Percentiles rank a stretch among this genome's conserved stretches.
Conservation (phyloP, 148 eudicot species). For the Euryodendron excelsum region DNA sequence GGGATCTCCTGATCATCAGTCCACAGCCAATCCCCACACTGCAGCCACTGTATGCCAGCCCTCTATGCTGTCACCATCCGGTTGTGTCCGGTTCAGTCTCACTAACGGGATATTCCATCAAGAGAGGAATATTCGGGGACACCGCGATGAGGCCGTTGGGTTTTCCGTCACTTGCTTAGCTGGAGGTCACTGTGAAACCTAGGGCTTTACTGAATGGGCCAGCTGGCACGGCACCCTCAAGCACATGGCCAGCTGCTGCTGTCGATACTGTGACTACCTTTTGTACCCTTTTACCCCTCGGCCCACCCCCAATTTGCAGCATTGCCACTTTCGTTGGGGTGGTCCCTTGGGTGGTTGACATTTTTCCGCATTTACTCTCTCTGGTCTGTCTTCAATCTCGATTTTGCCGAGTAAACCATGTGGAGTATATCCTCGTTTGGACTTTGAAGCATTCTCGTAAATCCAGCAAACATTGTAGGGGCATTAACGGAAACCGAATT, state of each 20-base stretch:
- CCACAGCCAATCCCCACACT: constrained; percentile 4
- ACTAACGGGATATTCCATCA: neutral
- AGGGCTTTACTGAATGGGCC: constrained; percentile 26
- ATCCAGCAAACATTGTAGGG: neutral
- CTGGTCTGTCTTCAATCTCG: neutral
- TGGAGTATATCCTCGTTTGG: no score
- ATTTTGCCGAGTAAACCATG: no score
- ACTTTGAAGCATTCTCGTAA: no score
- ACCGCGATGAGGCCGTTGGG: constrained; percentile 7
- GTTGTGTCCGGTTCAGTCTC: neutral
- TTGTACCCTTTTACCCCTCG: neutral
- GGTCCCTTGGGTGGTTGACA: constrained; percentile 1
- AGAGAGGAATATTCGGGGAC: neutral
- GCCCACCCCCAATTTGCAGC: neutral
- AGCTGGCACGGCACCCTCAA: constrained; percentile 34
- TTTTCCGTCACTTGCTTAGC: constrained; percentile 32
- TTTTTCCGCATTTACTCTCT: neutral
- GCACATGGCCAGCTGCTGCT: constrained; percentile 40
- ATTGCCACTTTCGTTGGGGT: neutral
- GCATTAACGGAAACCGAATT: neutral
- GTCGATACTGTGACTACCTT: neutral
- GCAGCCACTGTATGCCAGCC: constrained; percentile 12
- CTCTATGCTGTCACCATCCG: constrained; percentile 15
- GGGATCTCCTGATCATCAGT: constrained; percentile 20
- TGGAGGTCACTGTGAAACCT: constrained; percentile 30